Percentiles rank a stretch among this genome's conserved stretches.
Evolutionary conservation across 495 filamentous ascomycete genomes (phyloP).

Genomic region (Emericellopsis terricola): DNA sequence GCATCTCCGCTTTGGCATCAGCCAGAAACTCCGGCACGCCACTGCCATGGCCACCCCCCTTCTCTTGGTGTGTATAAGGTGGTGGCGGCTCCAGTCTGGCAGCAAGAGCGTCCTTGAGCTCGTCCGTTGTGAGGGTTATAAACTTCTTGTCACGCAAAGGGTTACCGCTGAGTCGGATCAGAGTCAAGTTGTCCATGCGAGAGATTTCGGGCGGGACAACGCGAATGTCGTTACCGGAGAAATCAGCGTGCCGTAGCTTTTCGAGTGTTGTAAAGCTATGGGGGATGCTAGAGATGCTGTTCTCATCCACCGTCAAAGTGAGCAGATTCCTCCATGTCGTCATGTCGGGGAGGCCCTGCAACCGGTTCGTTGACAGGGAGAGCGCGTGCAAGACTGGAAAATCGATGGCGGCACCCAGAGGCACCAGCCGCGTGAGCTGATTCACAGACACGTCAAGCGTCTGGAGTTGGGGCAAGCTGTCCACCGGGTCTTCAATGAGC

Average conservation of each 20-base stretch:
- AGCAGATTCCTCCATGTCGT: conserved; percentile 51
- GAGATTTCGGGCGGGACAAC: conserved; percentile 60
- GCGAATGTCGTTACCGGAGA: conserved; percentile 68
- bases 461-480: conserved; percentile 43
- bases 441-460: conserved; percentile 63
- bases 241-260: conserved; percentile 54
- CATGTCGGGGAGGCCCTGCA: conserved; percentile 52
- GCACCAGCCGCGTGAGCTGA: conserved; percentile 33
- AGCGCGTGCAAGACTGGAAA: conserved; percentile 62
- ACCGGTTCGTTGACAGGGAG: conserved; percentile 56
- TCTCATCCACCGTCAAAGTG: conserved; percentile 62
- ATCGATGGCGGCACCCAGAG: conserved; percentile 9
- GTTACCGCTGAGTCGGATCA: conserved; percentile 64
- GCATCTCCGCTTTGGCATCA: background rate
- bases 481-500: conserved; percentile 43
- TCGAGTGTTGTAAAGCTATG: conserved; percentile 49
- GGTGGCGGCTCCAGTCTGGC: conserved; percentile 43
- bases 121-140: conserved; percentile 57
- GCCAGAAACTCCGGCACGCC: background rate
- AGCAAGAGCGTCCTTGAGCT: conserved; percentile 61
- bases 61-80: conserved; percentile 8
- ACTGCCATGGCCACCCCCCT: background rate
- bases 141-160: conserved; percentile 77
- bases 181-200: conserved; percentile 56
- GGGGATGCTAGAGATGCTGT: conserved; percentile 56